phyloP scores from a whole-genome alignment of 306 rosid species.

The Carpinus fangiana region DNA sequence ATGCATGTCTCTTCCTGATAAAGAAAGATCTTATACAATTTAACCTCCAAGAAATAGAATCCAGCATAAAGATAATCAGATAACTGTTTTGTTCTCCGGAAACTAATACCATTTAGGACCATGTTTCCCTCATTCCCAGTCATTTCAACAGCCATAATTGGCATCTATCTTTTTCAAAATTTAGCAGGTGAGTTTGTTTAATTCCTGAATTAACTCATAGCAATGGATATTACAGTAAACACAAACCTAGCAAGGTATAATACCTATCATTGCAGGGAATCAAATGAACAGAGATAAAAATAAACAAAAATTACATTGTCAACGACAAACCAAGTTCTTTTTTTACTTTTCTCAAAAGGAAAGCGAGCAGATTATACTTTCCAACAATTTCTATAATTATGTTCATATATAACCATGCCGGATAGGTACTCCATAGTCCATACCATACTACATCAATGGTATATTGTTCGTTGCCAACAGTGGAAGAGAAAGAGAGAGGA shows the following conservation, averaged over 20 bases:
- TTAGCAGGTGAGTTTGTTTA: too few relatives aligned
- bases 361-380: neutral
- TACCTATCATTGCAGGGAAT: neutral
- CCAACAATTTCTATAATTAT: neutral
- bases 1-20: constrained; percentile 58
- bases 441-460: neutral
- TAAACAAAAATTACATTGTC: neutral
- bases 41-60: neutral
- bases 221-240: neutral
- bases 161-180: neutral
- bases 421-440: neutral
- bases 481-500: neutral
- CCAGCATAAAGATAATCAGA: neutral
- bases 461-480: neutral
- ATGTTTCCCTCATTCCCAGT: neutral
- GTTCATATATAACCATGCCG: neutral
- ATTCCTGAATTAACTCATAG: neutral
- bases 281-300: neutral
- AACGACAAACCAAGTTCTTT: neutral
- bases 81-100: neutral
- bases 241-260: neutral
- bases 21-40: neutral
- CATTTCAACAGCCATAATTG: constrained; percentile 2
- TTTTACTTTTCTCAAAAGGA: neutral
- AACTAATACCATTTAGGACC: neutral